Base-by-base conservation (phyloP, 1,284 basidiomycete species). In the Ceraceosorus guamensis region DNA sequence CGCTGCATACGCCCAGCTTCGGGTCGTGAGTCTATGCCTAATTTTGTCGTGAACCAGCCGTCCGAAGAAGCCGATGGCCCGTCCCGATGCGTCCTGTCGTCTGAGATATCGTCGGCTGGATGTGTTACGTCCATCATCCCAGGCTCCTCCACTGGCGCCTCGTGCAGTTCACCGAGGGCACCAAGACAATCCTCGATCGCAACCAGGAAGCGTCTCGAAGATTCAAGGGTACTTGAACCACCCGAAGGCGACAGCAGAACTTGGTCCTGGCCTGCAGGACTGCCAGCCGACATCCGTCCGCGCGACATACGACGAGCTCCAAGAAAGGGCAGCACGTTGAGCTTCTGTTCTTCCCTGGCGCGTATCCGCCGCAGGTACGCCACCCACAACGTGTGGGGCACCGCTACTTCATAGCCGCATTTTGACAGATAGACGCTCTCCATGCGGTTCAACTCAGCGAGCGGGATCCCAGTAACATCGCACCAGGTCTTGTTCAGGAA, bases 401-500 rank as follows among this genome's bases (percentile, higher is more conserved):
- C 60, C 10, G 60, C 63, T 53, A 75, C 59, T 35, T 73, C 67
- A 53, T 68, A 75, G 55, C 70, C 65, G 59, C 68, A 66, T 47
- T 63, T 62, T 37, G 67, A 65, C 44, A 75, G 56, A 58, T 68
- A 74, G 59, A 65, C 71, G n/a, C 65, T 59, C 62, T 75, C 73
- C 55, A 71, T 68, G 48, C 62, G 61, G 58, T 73, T 74, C 49
- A 75, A 66, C 56, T 75, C 73, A 30, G 55, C 48, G 0, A 75
- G 57, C 16, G 73, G 71, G 16, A 75, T 75, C 6, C 73, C 71
- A 0, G 72, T 75, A n/a, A 75, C 72, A 49, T 75, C 73, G 54
- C 68, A 65, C 73, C 73, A 75, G 4, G 73, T 75, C 62, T 71
- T 73, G 63, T 74, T 74, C 52, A 71, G 61, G 59, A 75, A 75